These are phyloP conservation scores for California macrophylla DNA, from an alignment of 441 rosid species.

Conservation along the genomic window DNA sequence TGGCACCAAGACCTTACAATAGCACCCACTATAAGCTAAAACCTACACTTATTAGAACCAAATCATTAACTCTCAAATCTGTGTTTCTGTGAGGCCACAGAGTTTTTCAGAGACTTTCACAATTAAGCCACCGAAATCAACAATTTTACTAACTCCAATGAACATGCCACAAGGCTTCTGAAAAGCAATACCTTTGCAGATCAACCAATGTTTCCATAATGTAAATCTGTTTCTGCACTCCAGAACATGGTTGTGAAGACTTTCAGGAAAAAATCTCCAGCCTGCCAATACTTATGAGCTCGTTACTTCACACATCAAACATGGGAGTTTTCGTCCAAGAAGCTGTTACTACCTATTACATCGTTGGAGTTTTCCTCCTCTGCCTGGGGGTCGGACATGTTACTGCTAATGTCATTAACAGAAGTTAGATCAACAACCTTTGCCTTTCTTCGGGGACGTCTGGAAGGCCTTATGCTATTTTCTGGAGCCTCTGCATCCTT, in stretches of 20 bases:
- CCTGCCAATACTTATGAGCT: neutral
- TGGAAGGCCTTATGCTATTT: constrained; percentile 25
- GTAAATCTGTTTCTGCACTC: neutral
- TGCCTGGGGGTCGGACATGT: constrained; percentile 22
- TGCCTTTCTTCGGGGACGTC: constrained; percentile 22
- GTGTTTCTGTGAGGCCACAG: neutral
- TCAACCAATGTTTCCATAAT: neutral
- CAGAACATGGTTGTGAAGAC: neutral
- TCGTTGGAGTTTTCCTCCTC: constrained; percentile 17
- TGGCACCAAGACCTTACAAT: neutral
- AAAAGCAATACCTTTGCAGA: neutral
- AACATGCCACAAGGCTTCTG: neutral
- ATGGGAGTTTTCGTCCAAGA: constrained; percentile 14
- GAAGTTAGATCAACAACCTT: constrained; percentile 18
- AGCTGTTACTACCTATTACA: constrained; percentile 1
- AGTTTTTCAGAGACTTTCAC: neutral
- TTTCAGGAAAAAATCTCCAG: neutral
- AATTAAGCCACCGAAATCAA: neutral
- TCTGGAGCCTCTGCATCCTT: constrained; percentile 24
- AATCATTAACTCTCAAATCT: neutral
- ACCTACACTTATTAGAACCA: neutral
- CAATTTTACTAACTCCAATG: neutral
- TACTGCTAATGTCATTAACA: constrained; percentile 23
- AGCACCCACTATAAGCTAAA: neutral
- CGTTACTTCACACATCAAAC: constrained; percentile 10